Base-by-base conservation (phyloP, 192 early-diverging fungal species). In the Entomortierella chlamydospora region DNA sequence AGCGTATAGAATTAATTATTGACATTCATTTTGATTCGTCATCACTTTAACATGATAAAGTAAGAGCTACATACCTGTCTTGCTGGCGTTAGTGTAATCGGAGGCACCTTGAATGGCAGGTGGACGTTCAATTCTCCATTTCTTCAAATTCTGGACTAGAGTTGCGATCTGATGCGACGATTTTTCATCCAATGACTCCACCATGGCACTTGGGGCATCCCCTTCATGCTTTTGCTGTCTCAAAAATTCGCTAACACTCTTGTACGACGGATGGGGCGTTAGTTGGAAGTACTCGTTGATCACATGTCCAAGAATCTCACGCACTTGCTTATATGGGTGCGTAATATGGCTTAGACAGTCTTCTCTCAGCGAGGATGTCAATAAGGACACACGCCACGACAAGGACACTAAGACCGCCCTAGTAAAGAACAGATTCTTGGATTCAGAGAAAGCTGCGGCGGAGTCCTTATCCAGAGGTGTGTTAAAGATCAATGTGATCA, bases 291-390 rank as follows among this genome's bases (percentile, higher is more conserved):
- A 61, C 64, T 87, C 86, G 60, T 93, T 91, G 61, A 97, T 89
- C 54, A 89, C 83, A 9, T 83, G 83, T 28, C 94, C 96, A 6
- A 96, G 69, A 18, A 87, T 81, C 59, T 96, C 92, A 5, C 97
- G 88, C 26, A 98, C 94, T 78, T 96, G 95, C 65, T 97, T 90
- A 83, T 98, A 98, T 13, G 95, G 95, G 78, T 95, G 91, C 17
- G 83, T 81, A 61, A 95, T 70, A n/a, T 79, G 61, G 12, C 52
- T 50, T 39, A 79, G 34, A 41, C 62, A 64, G 13, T 79, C 68
- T 34, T 87, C 84, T 15, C 83, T 70, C 7, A 97, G 54, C 41
- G 90, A 87, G 2, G 68, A 65, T 11, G 83, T 70, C 30, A 94
- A 43, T 34, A 87, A 23, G 22, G 62, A 62, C 1, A 93, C 68